Evolutionary conservation across 495 filamentous ascomycete species (phyloP), one percentile per base, ranked within the genome.

Genomic region (Penicillium mononematosum): DNA sequence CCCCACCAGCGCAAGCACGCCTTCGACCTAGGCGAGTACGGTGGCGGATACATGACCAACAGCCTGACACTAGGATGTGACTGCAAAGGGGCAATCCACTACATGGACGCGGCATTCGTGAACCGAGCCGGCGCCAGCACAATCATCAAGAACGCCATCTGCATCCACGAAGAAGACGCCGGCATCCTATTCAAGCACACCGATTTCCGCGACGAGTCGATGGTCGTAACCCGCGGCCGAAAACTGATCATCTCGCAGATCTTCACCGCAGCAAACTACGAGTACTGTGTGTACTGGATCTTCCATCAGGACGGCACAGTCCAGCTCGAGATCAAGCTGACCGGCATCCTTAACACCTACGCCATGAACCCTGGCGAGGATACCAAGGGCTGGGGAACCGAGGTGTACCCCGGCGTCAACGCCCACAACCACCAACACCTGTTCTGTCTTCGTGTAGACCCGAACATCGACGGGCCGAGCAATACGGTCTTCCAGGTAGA

Each of bases 181-280:
- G 93, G 93, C 6, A 94, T 98, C 56, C 79, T 97, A 10, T 96
- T 94, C 80, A 98, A 98, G 76, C 93, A 98, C 77, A 90, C 85
- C 45, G 92, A 98, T 70, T 97, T 96, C 83, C 87, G 93, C 47
- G 92, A 96, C 69, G 88, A 92, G 43, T 89, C 88, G 0, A 83
- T 87, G 47, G 88, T 95, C 51, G 89, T 96, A 22, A 96, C 92
- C 12, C 87, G 93, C 43, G 92, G 84, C 31, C 84, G 92, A 14
- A 96, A 95, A 65, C 81, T 98, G 53, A 79, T 98, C 60, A 80
- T 98, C 64, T 92, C 90, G 22, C 93, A 96, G 52, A 88, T 96
- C 63, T 96, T 97, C 77, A 98, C 93, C 1, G 93, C 92, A 9
- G 91, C 92, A 48, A 98, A 98, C 76, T 98, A 98, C 75, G 93